Evolutionary conservation across 2,329 filamentous ascomycete species (phyloP).

Genomic region (Penicillium oxalicum): DNA sequence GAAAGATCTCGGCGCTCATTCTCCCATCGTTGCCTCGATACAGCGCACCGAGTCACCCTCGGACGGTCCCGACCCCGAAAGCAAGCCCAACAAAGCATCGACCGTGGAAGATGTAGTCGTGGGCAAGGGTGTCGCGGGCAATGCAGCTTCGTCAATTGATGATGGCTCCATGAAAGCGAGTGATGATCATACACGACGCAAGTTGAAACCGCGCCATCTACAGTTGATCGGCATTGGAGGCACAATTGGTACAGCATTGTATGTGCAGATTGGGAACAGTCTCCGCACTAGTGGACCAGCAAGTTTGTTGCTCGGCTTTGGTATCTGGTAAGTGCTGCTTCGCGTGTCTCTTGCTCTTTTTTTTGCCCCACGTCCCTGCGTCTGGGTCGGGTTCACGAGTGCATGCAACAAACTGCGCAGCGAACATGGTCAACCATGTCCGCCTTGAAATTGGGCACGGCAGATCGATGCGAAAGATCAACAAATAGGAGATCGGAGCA

Average conservation of each 20-base stretch:
- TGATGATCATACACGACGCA: conserved; percentile 35
- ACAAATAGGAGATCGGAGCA: background rate
- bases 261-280: conserved; percentile 39
- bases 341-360: background rate
- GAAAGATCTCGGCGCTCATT: conserved; percentile 8
- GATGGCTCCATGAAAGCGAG: conserved; percentile 21
- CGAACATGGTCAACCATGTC: too few relatives aligned
- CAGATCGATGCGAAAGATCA: background rate
- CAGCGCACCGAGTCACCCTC: conserved; percentile 12
- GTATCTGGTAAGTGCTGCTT: conserved; percentile 38
- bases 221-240: conserved; percentile 45
- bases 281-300: conserved; percentile 39
- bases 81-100: conserved; percentile 9
- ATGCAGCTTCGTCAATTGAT: conserved; percentile 19
- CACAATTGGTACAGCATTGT: conserved; percentile 41
- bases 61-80: conserved; percentile 9
- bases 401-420: background rate
- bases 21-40: conserved; percentile 12
- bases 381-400: conserved; percentile 4
- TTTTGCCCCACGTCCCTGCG: conserved; percentile 1
- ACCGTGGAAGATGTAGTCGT: conserved; percentile 5
- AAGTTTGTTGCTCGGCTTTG: conserved; percentile 42
- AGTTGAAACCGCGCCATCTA: conserved; percentile 42
- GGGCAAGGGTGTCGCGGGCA: conserved; percentile 17
- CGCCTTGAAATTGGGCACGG: background rate